phyloP scores from a whole-genome alignment of 169 alveolate genomes.

The Eimeria zaria region DNA sequence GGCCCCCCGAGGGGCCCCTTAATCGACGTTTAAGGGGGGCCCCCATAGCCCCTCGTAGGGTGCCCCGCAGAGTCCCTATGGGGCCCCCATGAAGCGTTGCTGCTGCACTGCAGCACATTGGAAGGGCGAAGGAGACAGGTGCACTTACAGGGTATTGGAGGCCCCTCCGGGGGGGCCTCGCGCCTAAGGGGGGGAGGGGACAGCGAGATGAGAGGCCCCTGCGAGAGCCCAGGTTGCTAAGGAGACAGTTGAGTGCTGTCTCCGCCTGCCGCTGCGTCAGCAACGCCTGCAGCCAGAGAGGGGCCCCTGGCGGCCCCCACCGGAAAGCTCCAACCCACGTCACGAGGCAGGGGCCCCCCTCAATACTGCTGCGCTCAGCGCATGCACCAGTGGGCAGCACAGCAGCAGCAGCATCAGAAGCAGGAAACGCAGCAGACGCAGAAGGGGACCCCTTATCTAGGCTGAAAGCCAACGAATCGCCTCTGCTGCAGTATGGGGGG shows the following conservation, averaged over 20 bases:
- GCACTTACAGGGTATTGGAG: background rate
- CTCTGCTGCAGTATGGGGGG: background rate
- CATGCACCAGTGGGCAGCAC: no score
- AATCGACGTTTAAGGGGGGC: background rate
- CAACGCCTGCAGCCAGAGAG: constrained; percentile 5
- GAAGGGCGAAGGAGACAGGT: background rate
- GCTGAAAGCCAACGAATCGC: background rate
- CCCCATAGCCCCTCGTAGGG: background rate
- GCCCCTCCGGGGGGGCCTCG: background rate
- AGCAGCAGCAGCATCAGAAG: no score
- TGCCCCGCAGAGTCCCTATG: background rate
- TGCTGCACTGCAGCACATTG: background rate
- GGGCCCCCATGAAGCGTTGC: background rate
- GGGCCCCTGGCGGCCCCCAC: constrained; percentile 30
- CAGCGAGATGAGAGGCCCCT: constrained; percentile 13
- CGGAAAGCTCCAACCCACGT: constrained; percentile 27
- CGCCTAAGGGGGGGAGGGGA: background rate
- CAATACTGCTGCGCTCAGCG: no score
- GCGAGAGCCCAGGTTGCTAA: background rate
- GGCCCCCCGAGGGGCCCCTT: background rate
- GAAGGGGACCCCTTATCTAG: background rate
- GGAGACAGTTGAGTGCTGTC: background rate
- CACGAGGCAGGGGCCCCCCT: constrained; percentile 42
- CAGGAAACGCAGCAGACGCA: background rate
- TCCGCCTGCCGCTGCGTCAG: background rate